Base-by-base conservation (phyloP, 108 stramenopile species). In the Cyclostephanos tholiformis region DNA sequence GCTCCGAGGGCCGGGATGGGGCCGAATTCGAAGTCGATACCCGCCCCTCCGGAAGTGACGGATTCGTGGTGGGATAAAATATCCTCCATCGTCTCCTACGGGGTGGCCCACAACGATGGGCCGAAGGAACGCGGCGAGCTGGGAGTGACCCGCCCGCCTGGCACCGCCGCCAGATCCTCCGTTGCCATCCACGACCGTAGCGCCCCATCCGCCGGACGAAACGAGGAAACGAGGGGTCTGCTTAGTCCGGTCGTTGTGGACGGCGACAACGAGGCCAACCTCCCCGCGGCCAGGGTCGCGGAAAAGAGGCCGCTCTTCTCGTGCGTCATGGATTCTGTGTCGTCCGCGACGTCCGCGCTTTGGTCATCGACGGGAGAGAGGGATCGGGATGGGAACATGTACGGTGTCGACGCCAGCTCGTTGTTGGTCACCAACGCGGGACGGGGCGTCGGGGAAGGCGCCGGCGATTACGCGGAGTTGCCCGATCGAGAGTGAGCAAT, bases 271-370 rank as follows among this genome's bases (percentile, higher is more conserved):
- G 86, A 67, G 68, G 74, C 56, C 46, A 80, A 79, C 49, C 52
- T 79, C 25, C 78, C 78, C 16, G 36, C 80, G 0, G 88, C 87
- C 25, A 80, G 89, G 23, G 83, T 89, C 49, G 89, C 90, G 17
- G 79, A 90, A 71, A 72, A 69, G 32, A 59, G 80, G 32, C 85
- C 87, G 44, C 79, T 94, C 53, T 89, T 94, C 80, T 76, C 88
- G 26, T 94, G 93, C 57, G 88, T 94, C 14, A 82, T 87, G 53
- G 90, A 94, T 81, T 82, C 82, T 19, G 83, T 94, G 4, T 76
- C 77, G 0, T 77, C 72, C 17, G 88, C 88, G 6, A 84, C 86
- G 26, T 74, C 75, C 6, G 75, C 72, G 53, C 59, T 80, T 6
- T 68, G 41, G 41, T 69, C 57, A 25, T 27, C 72, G 10, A 66